A percentile compares a stretch with the other conserved stretches of the same genome.
Evolutionary conservation across 1,139 yeast species (phyloP).

Genomic region (Taphrina confusa): DNA sequence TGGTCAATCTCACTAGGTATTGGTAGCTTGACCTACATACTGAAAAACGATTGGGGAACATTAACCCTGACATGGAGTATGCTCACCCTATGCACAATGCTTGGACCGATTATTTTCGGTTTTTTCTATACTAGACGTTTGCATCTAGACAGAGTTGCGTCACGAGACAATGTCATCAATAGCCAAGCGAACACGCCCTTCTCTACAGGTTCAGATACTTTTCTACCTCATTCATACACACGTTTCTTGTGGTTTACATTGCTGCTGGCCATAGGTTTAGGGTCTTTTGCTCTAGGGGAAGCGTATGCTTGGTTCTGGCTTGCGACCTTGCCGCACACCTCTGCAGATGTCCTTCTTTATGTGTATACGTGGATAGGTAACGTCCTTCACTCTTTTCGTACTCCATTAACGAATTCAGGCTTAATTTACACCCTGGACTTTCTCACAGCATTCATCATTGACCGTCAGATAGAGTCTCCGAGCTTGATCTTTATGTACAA

Average conservation of each 20-base stretch:
- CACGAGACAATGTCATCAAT: not conserved
- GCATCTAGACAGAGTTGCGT: constrained; percentile 5
- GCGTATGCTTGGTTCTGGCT: constrained; percentile 37
- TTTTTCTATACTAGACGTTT: constrained; percentile 14
- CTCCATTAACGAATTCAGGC: constrained; percentile 19
- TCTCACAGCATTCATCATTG: constrained; percentile 34
- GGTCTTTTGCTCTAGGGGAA: constrained; percentile 37
- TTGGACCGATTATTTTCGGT: constrained; percentile 21
- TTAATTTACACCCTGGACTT: constrained; percentile 35
- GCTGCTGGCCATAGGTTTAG: constrained; percentile 36
- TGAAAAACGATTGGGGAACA: constrained; percentile 32
- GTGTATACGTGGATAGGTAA: constrained; percentile 35
- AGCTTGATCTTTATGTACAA: constrained; percentile 36
- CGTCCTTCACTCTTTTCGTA: not conserved
- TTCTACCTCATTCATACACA: constrained; percentile 32
- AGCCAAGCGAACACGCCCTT: constrained; percentile 4
- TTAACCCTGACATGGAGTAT: constrained; percentile 37
- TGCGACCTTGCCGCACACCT: constrained; percentile 36
- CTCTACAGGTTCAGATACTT: not conserved
- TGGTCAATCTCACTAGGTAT: constrained; percentile 36
- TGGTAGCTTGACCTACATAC: constrained; percentile 32
- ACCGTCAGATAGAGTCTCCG: constrained; percentile 33
- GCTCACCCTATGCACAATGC: constrained; percentile 37
- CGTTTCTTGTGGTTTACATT: constrained; percentile 37
- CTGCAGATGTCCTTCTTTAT: constrained; percentile 37